phyloP scores from a whole-genome alignment of 495 filamentous ascomycete species.

The Penicillium manginii region DNA sequence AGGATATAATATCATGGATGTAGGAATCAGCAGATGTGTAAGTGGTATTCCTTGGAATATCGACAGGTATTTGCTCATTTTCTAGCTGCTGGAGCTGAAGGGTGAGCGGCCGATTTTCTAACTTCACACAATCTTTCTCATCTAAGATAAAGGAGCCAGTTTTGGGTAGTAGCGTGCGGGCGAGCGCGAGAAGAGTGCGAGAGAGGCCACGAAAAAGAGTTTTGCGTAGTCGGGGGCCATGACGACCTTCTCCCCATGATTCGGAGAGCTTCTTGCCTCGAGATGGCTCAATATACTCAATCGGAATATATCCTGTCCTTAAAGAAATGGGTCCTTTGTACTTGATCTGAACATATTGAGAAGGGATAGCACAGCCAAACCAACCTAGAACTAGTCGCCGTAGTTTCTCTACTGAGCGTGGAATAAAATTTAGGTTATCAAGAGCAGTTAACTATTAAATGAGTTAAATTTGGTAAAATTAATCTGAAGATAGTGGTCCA shows the following conservation, averaged over 20 bases:
- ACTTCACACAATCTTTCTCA: slow-evolving; percentile 24
- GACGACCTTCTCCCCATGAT: slow-evolving; percentile 22
- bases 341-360: background rate
- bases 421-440: too few species aligned
- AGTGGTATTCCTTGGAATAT: slow-evolving; percentile 28
- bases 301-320: background rate
- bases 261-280: slow-evolving; percentile 31
- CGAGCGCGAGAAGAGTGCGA: slow-evolving; percentile 32
- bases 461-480: too few species aligned
- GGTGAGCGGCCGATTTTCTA: slow-evolving; percentile 39
- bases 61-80: slow-evolving; percentile 31
- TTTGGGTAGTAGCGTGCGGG: slow-evolving; percentile 29
- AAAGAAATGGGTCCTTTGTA: background rate
- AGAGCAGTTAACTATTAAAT: too few species aligned
- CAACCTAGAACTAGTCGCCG: too few species aligned
- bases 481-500: too few species aligned
- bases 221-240: slow-evolving; percentile 20
- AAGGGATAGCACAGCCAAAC: background rate
- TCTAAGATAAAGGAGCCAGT: slow-evolving; percentile 43
- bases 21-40: slow-evolving; percentile 4
- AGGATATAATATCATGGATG: slow-evolving; percentile 24
- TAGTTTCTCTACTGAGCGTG: too few species aligned
- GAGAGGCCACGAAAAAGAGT: slow-evolving; percentile 37
- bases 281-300: background rate
- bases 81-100: slow-evolving; percentile 31